Base-by-base conservation (phyloP, 2,329 filamentous ascomycete species). In the Colletotrichum tropicicola region DNA sequence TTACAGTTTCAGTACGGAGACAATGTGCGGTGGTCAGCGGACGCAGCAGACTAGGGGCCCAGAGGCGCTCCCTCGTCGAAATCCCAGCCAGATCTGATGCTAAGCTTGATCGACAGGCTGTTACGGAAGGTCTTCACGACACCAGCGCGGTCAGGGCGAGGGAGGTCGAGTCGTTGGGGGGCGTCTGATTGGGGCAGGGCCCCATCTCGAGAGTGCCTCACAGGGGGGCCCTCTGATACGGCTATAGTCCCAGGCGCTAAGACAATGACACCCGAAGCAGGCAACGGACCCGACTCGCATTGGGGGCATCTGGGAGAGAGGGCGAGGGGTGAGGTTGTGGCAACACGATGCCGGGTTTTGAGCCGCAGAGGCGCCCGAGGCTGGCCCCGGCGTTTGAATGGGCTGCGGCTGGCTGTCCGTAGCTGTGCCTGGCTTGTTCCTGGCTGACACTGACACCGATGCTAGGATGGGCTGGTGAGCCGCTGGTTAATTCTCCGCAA, bases 81-180 rank as follows among this genome's bases (percentile, higher is more conserved):
- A 37, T 15, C 41, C 27, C 27, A 27, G 35, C 43, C 17, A n/a
- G 49, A 65, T 60, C 61, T 65, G 61, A 65, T 54, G 61, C 56
- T 60, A 45, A 55, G 61, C 56, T 21, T 60, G 56, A 55, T 61
- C 61, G 41, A 45, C 61, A 28, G 27, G 17, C n/a, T 43, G 57
- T 55, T 49, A 44, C 49, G 61, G 61, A 48, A 60, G 41, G 61
- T 55, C 17, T 59, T 65, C 56, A 57, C 61, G 61, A 65, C 49
- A 41, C 23, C 32, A 23, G 37, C 32, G 44, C 32, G 43, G 43
- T 28, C 21, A 39, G 41, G 30, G 30, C 15, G 43, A 47, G 15
- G 19, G 39, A 43, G n/a, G n/a, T n/a, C 39, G 41, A 32, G 4
- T 9, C 39, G 17, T 10, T 47, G 48, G n/a, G 12, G 28, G 39